These are phyloP conservation scores for Phytophthora ohioensis DNA, from an alignment of 352 stramenopile species.

Conservation along the genomic window DNA sequence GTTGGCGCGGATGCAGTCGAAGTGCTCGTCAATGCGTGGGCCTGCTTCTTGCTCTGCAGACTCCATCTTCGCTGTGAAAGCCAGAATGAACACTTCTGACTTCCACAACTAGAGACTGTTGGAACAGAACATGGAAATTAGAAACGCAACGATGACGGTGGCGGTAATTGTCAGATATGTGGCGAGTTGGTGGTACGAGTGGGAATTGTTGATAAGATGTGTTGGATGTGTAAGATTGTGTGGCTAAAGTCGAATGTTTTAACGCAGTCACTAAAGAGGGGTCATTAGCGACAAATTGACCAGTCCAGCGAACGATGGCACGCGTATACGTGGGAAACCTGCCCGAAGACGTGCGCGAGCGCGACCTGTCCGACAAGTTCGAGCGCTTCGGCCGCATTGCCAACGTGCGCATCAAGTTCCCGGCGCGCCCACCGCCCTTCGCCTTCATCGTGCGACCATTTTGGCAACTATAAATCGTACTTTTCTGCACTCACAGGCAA, in stretches of 20 bases:
- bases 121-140: constrained; percentile 5
- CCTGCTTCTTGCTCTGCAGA: background rate
- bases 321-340: constrained; percentile 74
- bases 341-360: constrained; percentile 61
- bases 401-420: constrained; percentile 65
- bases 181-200: constrained; percentile 2
- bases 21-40: constrained; percentile 67
- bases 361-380: constrained; percentile 66
- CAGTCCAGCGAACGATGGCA: constrained; percentile 30
- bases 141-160: constrained; percentile 17
- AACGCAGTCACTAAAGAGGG: constrained; percentile 14
- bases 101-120: background rate
- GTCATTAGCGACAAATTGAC: constrained; percentile 4
- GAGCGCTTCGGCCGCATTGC: constrained; percentile 55
- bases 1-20: constrained; percentile 67
- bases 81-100: constrained; percentile 2
- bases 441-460: constrained; percentile 64
- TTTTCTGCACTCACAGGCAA: background rate
- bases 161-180: background rate
- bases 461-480: background rate
- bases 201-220: background rate
- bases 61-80: constrained; percentile 5
- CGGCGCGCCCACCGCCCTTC: constrained; percentile 52
- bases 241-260: constrained; percentile 6
- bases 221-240: background rate